Evolutionary conservation across 331 rosid genomes (phyloP).

Genomic region (Ulmus americana): DNA sequence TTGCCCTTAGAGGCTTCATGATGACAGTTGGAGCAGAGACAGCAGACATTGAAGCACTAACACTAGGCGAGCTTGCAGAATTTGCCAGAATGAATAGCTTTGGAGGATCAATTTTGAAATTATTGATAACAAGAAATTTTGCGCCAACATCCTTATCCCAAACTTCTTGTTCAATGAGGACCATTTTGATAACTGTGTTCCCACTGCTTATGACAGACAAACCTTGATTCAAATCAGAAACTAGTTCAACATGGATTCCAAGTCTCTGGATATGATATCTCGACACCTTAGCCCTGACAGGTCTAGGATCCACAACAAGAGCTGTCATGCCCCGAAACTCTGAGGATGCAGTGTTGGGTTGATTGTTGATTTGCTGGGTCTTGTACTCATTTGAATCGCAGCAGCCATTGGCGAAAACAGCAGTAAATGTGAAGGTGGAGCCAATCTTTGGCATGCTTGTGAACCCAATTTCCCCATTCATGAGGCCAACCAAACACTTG

Average conservation of each 20-base stretch:
- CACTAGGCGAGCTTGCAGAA: constrained; percentile 30
- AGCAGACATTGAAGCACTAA: constrained; percentile 19
- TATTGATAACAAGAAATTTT: constrained; percentile 29
- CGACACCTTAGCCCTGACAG: constrained; percentile 53
- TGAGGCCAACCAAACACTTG: constrained; percentile 62
- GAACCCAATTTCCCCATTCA: constrained; percentile 68
- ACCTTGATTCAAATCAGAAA: constrained; percentile 43
- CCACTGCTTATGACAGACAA: constrained; percentile 24
- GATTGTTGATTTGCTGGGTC: constrained; percentile 38
- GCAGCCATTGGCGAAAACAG: constrained; percentile 40
- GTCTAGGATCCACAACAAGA: constrained; percentile 46
- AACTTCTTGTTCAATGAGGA: constrained; percentile 54
- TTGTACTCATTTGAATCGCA: constrained; percentile 31
- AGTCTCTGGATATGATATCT: constrained; percentile 62
- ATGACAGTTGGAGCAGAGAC: constrained; percentile 31
- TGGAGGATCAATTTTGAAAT: constrained; percentile 31
- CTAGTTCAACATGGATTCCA: constrained; percentile 48
- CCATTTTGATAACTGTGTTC: constrained; percentile 26
- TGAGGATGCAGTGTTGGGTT: constrained; percentile 33
- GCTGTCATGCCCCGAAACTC: constrained; percentile 63
- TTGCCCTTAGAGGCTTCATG: constrained; percentile 55
- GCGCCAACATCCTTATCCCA: constrained; percentile 43
- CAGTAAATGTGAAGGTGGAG: constrained; percentile 61
- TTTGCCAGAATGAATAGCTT: constrained; percentile 46
- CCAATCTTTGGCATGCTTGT: constrained; percentile 57